Percentiles rank a stretch among this genome's conserved stretches.
Conservation (phyloP, 805 yeast species). For the Yamadazyma insecticola region DNA sequence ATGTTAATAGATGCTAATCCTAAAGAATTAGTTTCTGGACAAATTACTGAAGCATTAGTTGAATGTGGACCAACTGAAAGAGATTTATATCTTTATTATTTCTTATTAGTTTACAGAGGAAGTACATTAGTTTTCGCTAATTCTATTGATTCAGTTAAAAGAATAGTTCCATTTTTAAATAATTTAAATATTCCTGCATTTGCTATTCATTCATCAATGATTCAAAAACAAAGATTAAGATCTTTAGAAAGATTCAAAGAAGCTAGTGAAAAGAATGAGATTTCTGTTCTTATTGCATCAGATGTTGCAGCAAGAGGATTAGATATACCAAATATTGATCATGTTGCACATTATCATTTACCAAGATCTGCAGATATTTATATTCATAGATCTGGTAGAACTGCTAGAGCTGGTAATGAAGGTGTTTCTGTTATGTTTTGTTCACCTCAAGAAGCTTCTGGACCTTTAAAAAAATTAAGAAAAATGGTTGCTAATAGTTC, state of each 20-base stretch:
- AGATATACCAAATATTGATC: conserved; percentile 86
- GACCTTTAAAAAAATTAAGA: conserved; percentile 75
- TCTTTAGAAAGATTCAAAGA: conserved; percentile 76
- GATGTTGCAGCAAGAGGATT: conserved; percentile 99
- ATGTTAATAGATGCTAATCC: conserved; percentile 82
- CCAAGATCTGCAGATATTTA: conserved; percentile 94
- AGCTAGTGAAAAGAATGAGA: conserved; percentile 41
- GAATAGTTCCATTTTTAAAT: conserved; percentile 71
- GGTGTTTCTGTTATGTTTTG: conserved; percentile 95
- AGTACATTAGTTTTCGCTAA: conserved; percentile 88
- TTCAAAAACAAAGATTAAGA: conserved; percentile 86
- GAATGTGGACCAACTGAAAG: conserved; percentile 90
- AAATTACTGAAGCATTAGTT: conserved; percentile 77
- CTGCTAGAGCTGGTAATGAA: conserved; percentile 92
- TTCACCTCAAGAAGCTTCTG: conserved; percentile 90
- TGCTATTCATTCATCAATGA: conserved; percentile 89
- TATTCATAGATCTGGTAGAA: conserved; percentile 95
- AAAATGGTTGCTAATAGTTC: conserved; percentile 42
- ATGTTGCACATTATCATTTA: conserved; percentile 92
- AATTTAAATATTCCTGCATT: conserved; percentile 65
- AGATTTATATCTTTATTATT: conserved; percentile 86
- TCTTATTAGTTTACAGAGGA: conserved; percentile 81
- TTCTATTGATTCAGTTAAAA: conserved; percentile 90
- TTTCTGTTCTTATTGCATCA: conserved; percentile 79
- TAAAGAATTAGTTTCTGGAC: conserved; percentile 67